phyloP scores from a whole-genome alignment of 129 eudicot species.

The sunflower (Helianthus annuus) region DNA sequence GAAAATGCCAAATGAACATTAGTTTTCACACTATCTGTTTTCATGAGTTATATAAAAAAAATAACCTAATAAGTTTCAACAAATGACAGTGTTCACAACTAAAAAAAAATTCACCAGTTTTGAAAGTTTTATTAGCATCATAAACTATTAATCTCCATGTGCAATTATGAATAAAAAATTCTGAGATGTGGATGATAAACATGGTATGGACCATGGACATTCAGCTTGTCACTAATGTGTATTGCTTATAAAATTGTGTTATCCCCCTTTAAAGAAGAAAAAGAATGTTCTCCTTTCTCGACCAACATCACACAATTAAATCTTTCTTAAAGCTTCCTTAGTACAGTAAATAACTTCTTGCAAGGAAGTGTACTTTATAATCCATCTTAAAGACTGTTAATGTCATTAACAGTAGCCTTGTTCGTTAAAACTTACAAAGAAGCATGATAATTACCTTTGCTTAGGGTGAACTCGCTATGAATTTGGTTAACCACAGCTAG shows the following conservation, averaged over 20 bases:
- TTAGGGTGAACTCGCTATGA: constrained; percentile 58
- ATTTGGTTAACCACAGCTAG: constrained; percentile 70
- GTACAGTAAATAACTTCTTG: neutral
- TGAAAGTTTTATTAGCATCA: neutral
- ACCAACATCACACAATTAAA: constrained; percentile 9
- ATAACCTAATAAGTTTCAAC: too few species aligned
- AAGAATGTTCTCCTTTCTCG: constrained; percentile 8
- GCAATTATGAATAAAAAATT: neutral
- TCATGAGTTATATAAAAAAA: too few species aligned
- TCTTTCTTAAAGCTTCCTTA: neutral
- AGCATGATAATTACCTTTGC: constrained; percentile 55
- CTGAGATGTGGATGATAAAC: neutral
- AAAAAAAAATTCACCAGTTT: too few species aligned
- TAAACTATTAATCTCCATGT: neutral
- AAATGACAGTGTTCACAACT: too few species aligned
- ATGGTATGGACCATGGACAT: too few species aligned
- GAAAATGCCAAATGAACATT: too few species aligned
- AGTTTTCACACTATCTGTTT: too few species aligned
- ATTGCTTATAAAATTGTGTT: neutral
- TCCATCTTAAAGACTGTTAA: neutral
- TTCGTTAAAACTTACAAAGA: neutral
- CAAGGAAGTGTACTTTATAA: neutral
- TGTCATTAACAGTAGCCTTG: neutral
- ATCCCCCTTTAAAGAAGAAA: neutral
- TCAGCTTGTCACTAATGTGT: neutral